Evolutionary conservation across 2,329 filamentous ascomycete species (phyloP).

Genomic region (Penicillium capsulatum): DNA sequence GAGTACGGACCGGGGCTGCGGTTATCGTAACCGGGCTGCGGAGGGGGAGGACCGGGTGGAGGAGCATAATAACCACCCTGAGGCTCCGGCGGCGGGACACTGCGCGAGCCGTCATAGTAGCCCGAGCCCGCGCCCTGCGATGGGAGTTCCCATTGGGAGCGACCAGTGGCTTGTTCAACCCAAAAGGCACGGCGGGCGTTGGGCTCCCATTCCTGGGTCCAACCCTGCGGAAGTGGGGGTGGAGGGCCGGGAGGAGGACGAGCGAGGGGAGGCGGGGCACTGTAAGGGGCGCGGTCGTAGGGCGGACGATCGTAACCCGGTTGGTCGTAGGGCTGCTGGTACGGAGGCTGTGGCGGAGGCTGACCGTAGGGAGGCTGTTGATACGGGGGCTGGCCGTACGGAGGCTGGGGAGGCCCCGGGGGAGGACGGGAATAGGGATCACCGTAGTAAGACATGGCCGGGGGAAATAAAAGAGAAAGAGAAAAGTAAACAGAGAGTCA

Average conservation of each 20-base stretch:
- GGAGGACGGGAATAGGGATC: conserved; percentile 24
- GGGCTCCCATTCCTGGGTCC: conserved; percentile 61
- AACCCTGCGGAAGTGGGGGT: conserved; percentile 55
- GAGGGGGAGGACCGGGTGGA: conserved; percentile 11
- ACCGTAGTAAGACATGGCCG: conserved; percentile 23
- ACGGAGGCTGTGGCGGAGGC: conserved; percentile 11
- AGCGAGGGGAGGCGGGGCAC: conserved; percentile 23
- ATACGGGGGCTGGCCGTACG: no score
- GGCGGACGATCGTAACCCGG: conserved; percentile 29
- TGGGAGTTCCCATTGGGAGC: conserved; percentile 62
- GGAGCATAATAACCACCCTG: conserved; percentile 23
- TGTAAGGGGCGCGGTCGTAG: conserved; percentile 24
- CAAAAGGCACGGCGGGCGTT: conserved; percentile 62
- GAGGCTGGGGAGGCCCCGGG: conserved; percentile 1
- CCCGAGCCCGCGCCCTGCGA: conserved; percentile 15
- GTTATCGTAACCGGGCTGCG: conserved; percentile 1
- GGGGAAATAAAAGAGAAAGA: background rate
- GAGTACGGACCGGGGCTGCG: background rate
- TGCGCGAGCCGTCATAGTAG: conserved; percentile 23
- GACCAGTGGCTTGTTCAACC: conserved; percentile 57
- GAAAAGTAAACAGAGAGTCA: background rate
- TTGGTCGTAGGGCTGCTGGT: conserved; percentile 8
- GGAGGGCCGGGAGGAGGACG: conserved; percentile 42
- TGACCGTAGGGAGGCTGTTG: background rate
- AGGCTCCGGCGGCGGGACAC: conserved; percentile 20